phyloP scores from a whole-genome alignment of 2,329 filamentous ascomycete genomes.

The Apiospora sp. region DNA sequence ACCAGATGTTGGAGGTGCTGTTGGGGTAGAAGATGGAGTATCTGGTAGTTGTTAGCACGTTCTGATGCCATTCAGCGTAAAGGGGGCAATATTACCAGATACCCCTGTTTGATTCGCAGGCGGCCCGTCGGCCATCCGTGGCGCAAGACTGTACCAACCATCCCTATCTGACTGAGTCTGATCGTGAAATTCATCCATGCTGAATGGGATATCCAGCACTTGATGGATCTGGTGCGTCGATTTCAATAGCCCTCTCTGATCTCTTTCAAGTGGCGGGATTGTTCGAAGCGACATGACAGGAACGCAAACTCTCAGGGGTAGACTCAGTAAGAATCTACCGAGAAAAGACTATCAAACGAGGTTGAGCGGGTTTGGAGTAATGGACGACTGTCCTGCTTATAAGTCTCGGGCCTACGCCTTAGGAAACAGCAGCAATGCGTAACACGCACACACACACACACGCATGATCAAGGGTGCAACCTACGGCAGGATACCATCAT shows the following conservation, averaged over 20 bases:
- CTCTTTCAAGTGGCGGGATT: background rate
- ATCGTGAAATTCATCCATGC: background rate
- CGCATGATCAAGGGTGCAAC: background rate
- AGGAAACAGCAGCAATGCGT: background rate
- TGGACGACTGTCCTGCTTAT: background rate
- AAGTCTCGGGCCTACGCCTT: background rate
- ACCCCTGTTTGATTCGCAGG: background rate
- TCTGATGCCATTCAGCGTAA: background rate
- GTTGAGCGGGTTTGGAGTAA: background rate
- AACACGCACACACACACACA: background rate
- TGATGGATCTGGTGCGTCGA: background rate
- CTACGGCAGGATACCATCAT: background rate
- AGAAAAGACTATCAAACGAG: no score
- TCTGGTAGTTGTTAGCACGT: background rate
- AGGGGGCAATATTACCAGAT: background rate
- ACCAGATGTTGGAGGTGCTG: background rate
- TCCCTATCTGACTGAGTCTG: no score
- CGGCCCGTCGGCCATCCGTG: background rate
- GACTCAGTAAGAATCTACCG: no score
- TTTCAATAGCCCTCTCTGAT: background rate
- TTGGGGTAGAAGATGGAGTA: background rate
- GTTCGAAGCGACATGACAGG: constrained; percentile 1
- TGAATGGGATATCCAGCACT: background rate
- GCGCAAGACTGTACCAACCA: background rate
- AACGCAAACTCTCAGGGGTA: no score